A percentile compares a stretch with the other conserved stretches of the same genome.
Evolutionary conservation across 225 moss, liverwort and hornwort genomes (phyloP).

Genomic region (Pseudisothecium myosuroides): DNA sequence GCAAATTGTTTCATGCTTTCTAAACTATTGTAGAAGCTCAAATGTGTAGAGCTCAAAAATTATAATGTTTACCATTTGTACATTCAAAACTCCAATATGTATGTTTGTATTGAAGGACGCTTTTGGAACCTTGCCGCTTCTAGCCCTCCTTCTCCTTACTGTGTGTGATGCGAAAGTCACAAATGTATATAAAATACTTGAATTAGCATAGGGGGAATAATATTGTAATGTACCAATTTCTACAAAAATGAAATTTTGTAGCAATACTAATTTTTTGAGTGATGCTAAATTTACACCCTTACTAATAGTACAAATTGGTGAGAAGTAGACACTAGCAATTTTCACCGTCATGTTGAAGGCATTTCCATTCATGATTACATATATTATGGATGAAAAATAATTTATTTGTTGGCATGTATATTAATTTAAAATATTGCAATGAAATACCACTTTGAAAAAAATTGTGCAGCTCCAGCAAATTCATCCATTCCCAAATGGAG

Average conservation of each 20-base stretch:
- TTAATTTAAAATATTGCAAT: not conserved
- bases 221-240: not conserved
- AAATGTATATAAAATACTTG: not conserved
- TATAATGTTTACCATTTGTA: not conserved
- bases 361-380: not conserved
- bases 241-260: not conserved
- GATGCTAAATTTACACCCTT: not conserved
- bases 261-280: not conserved
- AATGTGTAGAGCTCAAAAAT: not conserved
- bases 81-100: not conserved
- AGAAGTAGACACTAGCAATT: not conserved
- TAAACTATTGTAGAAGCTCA: not conserved
- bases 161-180: not conserved
- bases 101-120: not conserved
- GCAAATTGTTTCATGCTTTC: not conserved
- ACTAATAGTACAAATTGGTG: not conserved
- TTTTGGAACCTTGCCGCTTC: not conserved
- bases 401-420: not conserved
- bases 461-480: not conserved
- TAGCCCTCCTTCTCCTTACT: not conserved
- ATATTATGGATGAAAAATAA: not conserved
- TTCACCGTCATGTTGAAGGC: not conserved
- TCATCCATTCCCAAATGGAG: not conserved
- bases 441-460: not conserved
- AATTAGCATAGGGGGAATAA: not conserved